Base-by-base conservation (phyloP, 1,284 basidiomycete species). In the Neolentinus lepideus region DNA sequence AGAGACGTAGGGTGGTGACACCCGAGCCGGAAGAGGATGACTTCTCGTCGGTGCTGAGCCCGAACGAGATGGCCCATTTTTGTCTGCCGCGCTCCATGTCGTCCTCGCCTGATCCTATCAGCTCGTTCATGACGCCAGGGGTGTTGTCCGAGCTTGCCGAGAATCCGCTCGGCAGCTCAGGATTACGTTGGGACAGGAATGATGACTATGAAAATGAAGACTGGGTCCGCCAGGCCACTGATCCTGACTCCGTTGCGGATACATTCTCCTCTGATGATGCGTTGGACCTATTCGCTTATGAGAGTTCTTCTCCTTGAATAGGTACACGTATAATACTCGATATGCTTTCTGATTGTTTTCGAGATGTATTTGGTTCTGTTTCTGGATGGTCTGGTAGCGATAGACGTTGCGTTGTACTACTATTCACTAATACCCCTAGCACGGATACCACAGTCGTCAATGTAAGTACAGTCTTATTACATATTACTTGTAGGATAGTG, bases 251-350 rank as follows among this genome's bases (percentile, higher is more conserved):
- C 8, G 16, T 26, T 25, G 58, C 51, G 9, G 57, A 52, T 35
- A 60, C 63, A 48, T 56, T 64, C 8, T 66, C 68, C 43, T 83
- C 80, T 14, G 80, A 82, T 55, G 80, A 82, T 59, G 72, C 69
- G 8, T 64, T 82, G 58, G 69, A 82, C 63, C 64, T 82, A 55
- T 81, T 82, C 63, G 71, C 75, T 12, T 74, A 69, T 59, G 47
- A 21, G 22, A 50, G 47, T 26, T n/a, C 45, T 9, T 47, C 47
- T 26, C 24, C 47, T 6, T 50, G 27, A 50, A 6, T 25, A 19
- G 9, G 16, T 50, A 8, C 9, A 25, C 27, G 47, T 26, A n/a
- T 29, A 21, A 50, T 9, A 6, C 25, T 50, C 14, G 4, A 10
- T 8, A 25, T 26, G 47, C 47, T 26, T 50, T 50, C 24, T 50